Conservation (phyloP, 441 rosid species). For the Aleurites moluccanus region DNA sequence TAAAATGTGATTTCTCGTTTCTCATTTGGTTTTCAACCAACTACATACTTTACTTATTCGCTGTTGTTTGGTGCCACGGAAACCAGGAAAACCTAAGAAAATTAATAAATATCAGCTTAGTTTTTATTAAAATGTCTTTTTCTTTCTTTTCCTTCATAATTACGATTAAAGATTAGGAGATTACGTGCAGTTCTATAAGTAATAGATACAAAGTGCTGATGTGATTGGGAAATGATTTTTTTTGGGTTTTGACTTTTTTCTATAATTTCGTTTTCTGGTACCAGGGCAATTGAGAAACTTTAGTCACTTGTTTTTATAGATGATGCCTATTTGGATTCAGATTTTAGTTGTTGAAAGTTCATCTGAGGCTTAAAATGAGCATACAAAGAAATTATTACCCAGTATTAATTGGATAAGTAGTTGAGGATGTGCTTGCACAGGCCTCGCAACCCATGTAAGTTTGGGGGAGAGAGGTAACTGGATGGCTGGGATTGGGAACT, state of each 20-base stretch:
- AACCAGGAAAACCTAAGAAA: too few species aligned
- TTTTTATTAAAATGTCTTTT: not conserved
- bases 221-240: not conserved
- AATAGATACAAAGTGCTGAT: not conserved
- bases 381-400: too few species aligned
- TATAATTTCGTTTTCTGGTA: too few species aligned
- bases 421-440: not conserved
- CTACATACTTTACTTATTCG: too few species aligned
- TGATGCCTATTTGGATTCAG: not conserved
- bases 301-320: not conserved
- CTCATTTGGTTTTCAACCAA: too few species aligned
- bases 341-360: not conserved
- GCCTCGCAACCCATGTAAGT: not conserved
- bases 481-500: not conserved
- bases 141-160: not conserved
- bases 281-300: not conserved
- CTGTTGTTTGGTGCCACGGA: too few species aligned
- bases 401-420: too few species aligned
- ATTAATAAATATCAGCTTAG: too few species aligned
- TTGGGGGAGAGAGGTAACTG: not conserved
- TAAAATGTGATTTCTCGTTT: too few species aligned
- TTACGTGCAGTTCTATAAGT: not conserved
- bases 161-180: not conserved
- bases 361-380: too few species aligned
- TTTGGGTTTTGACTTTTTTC: too few species aligned